Evolutionary conservation across 2,329 filamentous ascomycete genomes (phyloP).

Genomic region (Xylaria multiplex): DNA sequence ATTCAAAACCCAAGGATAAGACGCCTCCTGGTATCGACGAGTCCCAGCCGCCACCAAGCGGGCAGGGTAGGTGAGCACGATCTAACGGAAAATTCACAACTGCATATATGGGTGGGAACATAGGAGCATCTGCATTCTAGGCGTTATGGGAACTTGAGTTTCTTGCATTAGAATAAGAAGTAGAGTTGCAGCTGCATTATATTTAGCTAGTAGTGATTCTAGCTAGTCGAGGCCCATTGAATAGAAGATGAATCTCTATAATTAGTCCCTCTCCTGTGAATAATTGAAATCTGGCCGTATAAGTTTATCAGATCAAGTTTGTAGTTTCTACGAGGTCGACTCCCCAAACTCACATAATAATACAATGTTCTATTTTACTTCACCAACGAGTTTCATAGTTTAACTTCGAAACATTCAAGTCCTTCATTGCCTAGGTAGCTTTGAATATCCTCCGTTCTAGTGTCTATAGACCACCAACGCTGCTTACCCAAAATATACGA

Average conservation of each 20-base stretch:
- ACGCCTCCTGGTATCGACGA: conserved; percentile 6
- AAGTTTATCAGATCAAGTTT: background rate
- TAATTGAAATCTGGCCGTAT: background rate
- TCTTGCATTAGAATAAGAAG: conserved; percentile 10
- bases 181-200: conserved; percentile 2
- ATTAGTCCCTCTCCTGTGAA: background rate
- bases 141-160: conserved; percentile 14
- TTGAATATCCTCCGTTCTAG: no score
- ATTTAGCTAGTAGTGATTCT: background rate
- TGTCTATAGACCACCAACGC: no score
- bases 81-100: background rate
- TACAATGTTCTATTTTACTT: background rate
- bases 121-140: conserved; percentile 25
- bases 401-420: no score
- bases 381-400: background rate
- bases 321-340: background rate
- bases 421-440: no score
- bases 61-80: conserved; percentile 21
- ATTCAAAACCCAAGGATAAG: conserved; percentile 43
- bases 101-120: conserved; percentile 11
- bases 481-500: no score
- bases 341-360: background rate
- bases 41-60: conserved; percentile 30
- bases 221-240: background rate
- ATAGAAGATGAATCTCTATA: conserved; percentile 1